Evolutionary conservation across 768 basidiomycete genomes (phyloP), one percentile per base, ranked within the genome.

Genomic region (Collybia sordida): DNA sequence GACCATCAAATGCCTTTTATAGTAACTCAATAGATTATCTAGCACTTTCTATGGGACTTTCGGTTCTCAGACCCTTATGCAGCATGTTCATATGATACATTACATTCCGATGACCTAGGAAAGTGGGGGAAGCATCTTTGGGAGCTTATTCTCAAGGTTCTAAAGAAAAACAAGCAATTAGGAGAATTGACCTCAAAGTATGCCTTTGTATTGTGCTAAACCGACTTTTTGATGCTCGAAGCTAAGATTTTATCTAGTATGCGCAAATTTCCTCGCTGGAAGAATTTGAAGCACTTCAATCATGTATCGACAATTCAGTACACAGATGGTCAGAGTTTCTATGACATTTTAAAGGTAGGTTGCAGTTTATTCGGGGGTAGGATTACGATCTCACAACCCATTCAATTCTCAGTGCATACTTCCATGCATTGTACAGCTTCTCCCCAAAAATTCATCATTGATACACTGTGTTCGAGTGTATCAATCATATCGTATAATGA

Each of bases 11-110:
- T n/a, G 6, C 36, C 45, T 22, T 37, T 27, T 47, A 42, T 38
- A n/a, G n/a, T 15, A 38, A 38, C 21, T 38, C 37, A 38, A 34
- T 18, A 14, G 19, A 50, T 36, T 42, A 31, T 31, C 28, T 39
- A 64, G 63, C 65, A 67, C 48, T 61, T 59, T 28, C 48, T 66
- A 4, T 66, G 65, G 66, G 52, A 52, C 14, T 56, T 62, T 31
- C 52, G 49, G 2, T 59, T 64, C 38, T 60, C 59, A 3, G 52
- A 64, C 51, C 56, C 57, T 6, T 65, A 66, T 37, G 25, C 21
- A 9, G 57, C 58, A 38, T 40, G 24, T 48, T 59, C 56, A 25
- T 68, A 68, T 52, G 61, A 68, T 45, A 63, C 58, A 4, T 54
- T 66, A 14, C 66, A 66, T 43, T 60, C 63, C 3, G 58, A 58